A percentile compares a stretch with the other conserved stretches of the same genome.
Evolutionary conservation across 768 basidiomycete species (phyloP).

Genomic region (Mycena filopes): DNA sequence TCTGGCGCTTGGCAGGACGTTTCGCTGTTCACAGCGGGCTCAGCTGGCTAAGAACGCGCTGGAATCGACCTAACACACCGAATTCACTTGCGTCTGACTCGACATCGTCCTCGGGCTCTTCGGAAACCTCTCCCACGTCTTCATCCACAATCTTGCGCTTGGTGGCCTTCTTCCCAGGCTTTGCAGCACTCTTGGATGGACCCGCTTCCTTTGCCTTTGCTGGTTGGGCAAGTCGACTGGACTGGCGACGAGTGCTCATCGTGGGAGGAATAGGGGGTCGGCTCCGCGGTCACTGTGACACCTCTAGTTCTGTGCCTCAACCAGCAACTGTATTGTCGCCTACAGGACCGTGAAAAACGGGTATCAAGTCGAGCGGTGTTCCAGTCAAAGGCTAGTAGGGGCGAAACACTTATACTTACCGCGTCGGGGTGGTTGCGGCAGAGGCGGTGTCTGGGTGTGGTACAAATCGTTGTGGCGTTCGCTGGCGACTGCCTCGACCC

Average conservation of each 20-base stretch:
- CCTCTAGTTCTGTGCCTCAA: neutral
- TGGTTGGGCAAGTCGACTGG: neutral
- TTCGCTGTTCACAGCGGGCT: neutral
- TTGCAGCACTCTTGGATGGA: neutral
- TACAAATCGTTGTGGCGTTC: too few species aligned
- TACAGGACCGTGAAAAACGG: too few species aligned
- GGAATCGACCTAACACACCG: neutral
- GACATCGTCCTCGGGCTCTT: constrained; percentile 4
- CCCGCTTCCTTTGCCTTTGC: neutral
- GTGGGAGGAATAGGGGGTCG: too few species aligned
- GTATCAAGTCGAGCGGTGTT: too few species aligned
- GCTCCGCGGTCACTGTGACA: too few species aligned
- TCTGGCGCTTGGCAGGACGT: constrained; percentile 20
- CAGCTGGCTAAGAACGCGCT: neutral
- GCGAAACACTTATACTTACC: too few species aligned
- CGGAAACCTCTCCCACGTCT: constrained; percentile 26
- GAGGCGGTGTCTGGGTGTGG: too few species aligned
- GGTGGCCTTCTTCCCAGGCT: neutral
- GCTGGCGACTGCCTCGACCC: too few species aligned
- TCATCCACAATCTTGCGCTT: constrained; percentile 8
- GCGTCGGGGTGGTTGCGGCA: too few species aligned
- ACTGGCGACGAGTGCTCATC: constrained; percentile 21
- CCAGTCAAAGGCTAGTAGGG: too few species aligned
- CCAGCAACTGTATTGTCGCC: too few species aligned
- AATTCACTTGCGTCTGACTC: constrained; percentile 19